Evolutionary conservation across 257 asterid species (phyloP).

Genomic region (Paraleonurus japonicus): DNA sequence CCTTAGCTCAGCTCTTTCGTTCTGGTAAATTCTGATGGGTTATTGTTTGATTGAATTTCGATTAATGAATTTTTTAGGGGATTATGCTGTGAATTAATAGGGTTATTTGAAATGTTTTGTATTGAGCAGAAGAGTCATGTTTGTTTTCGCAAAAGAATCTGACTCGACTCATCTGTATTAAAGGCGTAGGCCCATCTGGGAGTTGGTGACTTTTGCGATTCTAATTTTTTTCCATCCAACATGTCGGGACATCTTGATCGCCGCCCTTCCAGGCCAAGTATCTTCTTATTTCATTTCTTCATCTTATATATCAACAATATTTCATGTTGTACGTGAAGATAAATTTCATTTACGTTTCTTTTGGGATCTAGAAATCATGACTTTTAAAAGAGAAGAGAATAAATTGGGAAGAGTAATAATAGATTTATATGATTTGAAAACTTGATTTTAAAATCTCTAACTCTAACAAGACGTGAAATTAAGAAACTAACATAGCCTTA

Average conservation of each 20-base stretch:
- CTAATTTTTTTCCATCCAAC: constrained; percentile 30
- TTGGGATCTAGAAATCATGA: no score
- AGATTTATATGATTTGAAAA: no score
- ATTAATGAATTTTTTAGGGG: no score
- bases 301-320: not conserved
- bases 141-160: not conserved
- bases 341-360: not conserved
- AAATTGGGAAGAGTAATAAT: no score
- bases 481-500: no score
- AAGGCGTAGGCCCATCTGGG: constrained; percentile 33
- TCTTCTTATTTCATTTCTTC: not conserved
- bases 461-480: no score
- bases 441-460: no score
- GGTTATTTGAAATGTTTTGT: constrained; percentile 4
- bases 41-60: no score
- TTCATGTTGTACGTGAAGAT: not conserved
- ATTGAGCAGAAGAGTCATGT: constrained; percentile 7
- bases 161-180: constrained; percentile 1
- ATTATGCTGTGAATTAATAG: constrained; percentile 4
- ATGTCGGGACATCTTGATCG: constrained; percentile 64
- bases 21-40: constrained; percentile 23
- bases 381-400: no score
- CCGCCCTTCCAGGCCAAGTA: constrained; percentile 53
- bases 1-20: constrained; percentile 19
- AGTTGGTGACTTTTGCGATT: constrained; percentile 21